A percentile compares a stretch with the other conserved stretches of the same genome.
Conservation (phyloP, 129 eudicot genomes). For the Tanacetum coccineum region DNA sequence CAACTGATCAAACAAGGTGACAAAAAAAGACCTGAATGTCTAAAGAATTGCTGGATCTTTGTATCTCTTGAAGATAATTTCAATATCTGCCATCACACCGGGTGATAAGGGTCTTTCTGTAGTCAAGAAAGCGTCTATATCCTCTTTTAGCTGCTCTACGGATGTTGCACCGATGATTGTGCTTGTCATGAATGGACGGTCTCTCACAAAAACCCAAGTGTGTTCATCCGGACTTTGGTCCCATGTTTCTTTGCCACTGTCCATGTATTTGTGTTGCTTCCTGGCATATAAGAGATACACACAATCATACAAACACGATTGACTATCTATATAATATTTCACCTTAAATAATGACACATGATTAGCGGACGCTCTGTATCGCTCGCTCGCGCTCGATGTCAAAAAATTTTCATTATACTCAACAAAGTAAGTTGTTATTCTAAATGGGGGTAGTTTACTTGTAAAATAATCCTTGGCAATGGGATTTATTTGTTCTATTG, state of each 20-base stretch:
- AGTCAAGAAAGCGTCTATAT: slow-evolving; percentile 70
- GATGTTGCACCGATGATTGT: slow-evolving; percentile 90
- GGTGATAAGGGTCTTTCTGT: slow-evolving; percentile 66
- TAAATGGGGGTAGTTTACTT: no score
- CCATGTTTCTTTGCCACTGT: slow-evolving; percentile 84
- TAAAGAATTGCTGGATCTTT: slow-evolving; percentile 82
- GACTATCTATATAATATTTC: background rate
- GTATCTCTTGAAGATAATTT: slow-evolving; percentile 64
- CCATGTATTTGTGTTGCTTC: slow-evolving; percentile 77
- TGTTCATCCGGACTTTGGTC: slow-evolving; percentile 62
- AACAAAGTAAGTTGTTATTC: no score
- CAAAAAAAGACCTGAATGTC: background rate
- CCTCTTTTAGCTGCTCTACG: slow-evolving; percentile 79
- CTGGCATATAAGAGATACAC: slow-evolving; percentile 34
- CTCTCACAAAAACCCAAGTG: slow-evolving; percentile 81
- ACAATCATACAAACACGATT: background rate
- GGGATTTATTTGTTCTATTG: slow-evolving; percentile 60
- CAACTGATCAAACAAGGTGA: slow-evolving; percentile 6
- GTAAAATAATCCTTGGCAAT: slow-evolving; percentile 35
- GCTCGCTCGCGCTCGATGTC: no score
- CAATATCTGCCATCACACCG: slow-evolving; percentile 65
- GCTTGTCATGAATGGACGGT: slow-evolving; percentile 82
- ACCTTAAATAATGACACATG: no score
- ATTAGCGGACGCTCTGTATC: no score
- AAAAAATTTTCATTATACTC: no score